Conservation (phyloP, 2,329 filamentous ascomycete genomes). For the Colletotrichum filicis region DNA sequence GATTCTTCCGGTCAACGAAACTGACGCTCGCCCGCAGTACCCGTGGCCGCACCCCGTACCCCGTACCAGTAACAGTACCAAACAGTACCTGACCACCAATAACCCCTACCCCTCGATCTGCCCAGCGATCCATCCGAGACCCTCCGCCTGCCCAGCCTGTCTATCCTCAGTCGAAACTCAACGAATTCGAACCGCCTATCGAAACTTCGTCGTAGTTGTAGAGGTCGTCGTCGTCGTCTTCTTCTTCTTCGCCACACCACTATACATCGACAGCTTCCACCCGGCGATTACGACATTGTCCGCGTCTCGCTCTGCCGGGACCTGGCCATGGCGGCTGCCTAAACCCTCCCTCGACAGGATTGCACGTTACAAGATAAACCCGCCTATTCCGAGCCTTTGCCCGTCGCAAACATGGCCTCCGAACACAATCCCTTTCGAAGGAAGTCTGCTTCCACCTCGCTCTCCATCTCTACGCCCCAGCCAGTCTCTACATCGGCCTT, state of each 20-base stretch:
- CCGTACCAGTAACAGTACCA: neutral
- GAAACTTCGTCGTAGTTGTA: neutral
- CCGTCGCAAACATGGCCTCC: constrained; percentile 43
- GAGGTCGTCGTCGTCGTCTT: neutral
- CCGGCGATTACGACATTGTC: neutral
- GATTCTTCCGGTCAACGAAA: constrained; percentile 28
- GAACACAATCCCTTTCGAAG: constrained; percentile 62
- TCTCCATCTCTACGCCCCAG: constrained; percentile 36
- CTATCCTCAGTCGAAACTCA: neutral
- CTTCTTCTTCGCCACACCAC: neutral
- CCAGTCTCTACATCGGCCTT: constrained; percentile 39
- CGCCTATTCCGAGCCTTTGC: constrained; percentile 10
- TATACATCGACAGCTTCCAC: constrained; percentile 3
- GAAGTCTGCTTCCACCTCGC: constrained; percentile 43
- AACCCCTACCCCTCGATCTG: constrained; percentile 7
- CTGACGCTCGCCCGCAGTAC: constrained; percentile 27
- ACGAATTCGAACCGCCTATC: neutral
- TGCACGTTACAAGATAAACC: neutral
- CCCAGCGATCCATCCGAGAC: neutral
- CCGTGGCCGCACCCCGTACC: constrained; percentile 2
- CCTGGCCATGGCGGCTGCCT: constrained; percentile 33
- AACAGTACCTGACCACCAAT: neutral
- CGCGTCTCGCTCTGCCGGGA: constrained; percentile 10
- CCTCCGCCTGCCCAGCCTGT: constrained; percentile 1
- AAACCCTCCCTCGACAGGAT: constrained; percentile 15